Evolutionary conservation across 805 yeast genomes (phyloP), one percentile per base, ranked within the genome.

Genomic region (Teunomyces gatunensis): DNA sequence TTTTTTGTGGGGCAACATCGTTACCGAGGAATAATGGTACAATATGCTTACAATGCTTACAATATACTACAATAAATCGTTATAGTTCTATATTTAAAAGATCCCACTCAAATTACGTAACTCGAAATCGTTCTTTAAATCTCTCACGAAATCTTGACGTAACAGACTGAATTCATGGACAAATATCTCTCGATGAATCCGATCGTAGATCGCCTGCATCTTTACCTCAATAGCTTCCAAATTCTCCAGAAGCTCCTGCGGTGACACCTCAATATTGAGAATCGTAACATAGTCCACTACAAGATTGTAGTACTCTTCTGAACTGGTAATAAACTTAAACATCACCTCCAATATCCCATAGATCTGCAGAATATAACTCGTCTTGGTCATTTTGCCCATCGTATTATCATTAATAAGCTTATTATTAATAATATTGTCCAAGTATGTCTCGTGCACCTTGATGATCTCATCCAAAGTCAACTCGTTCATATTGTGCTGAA

Each of bases 381-480:
- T 52, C 3, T 65, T 67, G 3, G 72, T 58, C 13, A 37, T 30
- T 34, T 64, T 63, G 2, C 76, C 77, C 5, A 56, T 46, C 4
- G 46, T 42, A n/a, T 61, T 54, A 17, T 64, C 70, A 44, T 63
- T 61, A 23, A 73, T 55, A 9, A 73, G 48, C 42, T 68, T 69
- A 53, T 63, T 58, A 25, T 63, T 54, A 17, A 68, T 60, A 6
- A 68, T 53, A 47, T n/a, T 47, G 36, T 18, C 28, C 40, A 44
- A 55, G 55, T 49, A 71, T 2, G 50, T 48, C 18, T 59, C 56
- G 53, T 76, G 80, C 12, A 68, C 44, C 4, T 53, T 33, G 9
- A 70, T 66, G 10, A 84, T 56, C 37, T 81, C 83, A 52, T 83
- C 84, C 42, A 84, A 61, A 10, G 79, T 74, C 39, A 67, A 66